Evolutionary conservation across 1,284 basidiomycete species (phyloP), one percentile per base, ranked within the genome.

Genomic region (Cryptococcus jaspeensis): DNA sequence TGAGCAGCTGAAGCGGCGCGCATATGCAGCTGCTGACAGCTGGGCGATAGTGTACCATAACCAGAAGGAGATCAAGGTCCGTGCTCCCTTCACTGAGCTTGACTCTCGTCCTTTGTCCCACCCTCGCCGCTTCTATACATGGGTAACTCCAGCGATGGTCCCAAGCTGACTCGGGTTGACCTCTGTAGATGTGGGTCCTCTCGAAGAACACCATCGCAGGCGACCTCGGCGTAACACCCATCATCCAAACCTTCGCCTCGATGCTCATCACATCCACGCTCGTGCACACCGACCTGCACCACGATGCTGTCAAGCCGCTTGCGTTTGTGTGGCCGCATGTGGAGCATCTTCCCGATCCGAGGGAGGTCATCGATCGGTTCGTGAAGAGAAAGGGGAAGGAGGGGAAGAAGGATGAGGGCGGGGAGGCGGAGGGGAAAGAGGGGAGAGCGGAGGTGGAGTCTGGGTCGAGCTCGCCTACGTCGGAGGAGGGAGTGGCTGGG

Each of bases 221-320:
- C 36, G 76, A 78, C 52, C 66, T 79, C 5, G 77, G 77, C 20
- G 76, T 79, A 3, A 78, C 77, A 13, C 72, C 73, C 2, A 69
- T 79, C 52, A 75, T 79, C 54, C 74, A 77, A 56, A 71, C 68
- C 25, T 52, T 68, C 48, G 66, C 63, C 9, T 72, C 72, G 23
- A 78, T 79, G 76, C 56, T 78, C 59, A 78, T 78, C 61, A 71
- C 77, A 11, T 74, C 75, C 11, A 75, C 75, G 0, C 70, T 79
- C 25, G 76, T 79, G 7, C 77, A 77, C 56, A 76, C 76, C 47
- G 77, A 79, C 56, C 45, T 79, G 23, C 77, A 79, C 55, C 62
- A 73, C 50, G 46, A 58, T n/a, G 67, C 64, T 1, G 70, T 78
- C 52, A 53, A 45, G 16, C 77, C 77, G 4, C 58, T 79, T 7